phyloP scores from a whole-genome alignment of 2,329 filamentous ascomycete genomes.

The Zasmidium cellare region DNA sequence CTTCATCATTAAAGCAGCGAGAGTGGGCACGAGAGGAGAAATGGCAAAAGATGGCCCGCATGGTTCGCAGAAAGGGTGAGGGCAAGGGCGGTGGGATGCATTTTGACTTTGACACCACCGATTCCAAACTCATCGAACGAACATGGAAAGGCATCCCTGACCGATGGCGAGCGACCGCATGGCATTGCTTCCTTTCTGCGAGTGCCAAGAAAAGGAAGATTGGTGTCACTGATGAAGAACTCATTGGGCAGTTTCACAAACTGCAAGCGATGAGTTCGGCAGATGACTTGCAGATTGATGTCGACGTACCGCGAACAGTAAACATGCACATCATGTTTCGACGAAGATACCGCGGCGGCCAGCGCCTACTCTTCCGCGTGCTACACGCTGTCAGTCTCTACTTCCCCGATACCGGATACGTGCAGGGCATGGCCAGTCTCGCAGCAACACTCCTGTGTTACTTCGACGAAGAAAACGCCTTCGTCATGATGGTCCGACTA shows the following conservation, averaged over 20 bases:
- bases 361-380: conserved; percentile 87
- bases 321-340: conserved; percentile 97
- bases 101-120: conserved; percentile 78
- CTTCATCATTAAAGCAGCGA: conserved; percentile 55
- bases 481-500: conserved; percentile 93
- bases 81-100: conserved; percentile 59
- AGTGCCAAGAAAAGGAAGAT: conserved; percentile 69
- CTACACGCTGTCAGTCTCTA: conserved; percentile 90
- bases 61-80: conserved; percentile 32
- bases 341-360: conserved; percentile 84
- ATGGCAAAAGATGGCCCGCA: conserved; percentile 66
- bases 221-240: conserved; percentile 63
- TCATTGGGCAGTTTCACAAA: conserved; percentile 70
- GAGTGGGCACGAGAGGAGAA: conserved; percentile 65
- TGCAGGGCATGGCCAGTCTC: conserved; percentile 95
- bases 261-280: conserved; percentile 74
- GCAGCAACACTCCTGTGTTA: conserved; percentile 93
- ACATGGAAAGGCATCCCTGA: conserved; percentile 99
- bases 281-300: conserved; percentile 94
- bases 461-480: conserved; percentile 91
- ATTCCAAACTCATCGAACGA: conserved; percentile 77
- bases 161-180: conserved; percentile 87
- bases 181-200: conserved; percentile 85
- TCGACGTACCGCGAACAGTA: conserved; percentile 94
- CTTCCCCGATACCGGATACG: conserved; percentile 88